Percentiles rank a stretch among this genome's conserved stretches.
These are phyloP conservation scores for Xylariaceae sp. DNA, from an alignment of 2,329 filamentous ascomycete genomes.

Conservation along the genomic window DNA sequence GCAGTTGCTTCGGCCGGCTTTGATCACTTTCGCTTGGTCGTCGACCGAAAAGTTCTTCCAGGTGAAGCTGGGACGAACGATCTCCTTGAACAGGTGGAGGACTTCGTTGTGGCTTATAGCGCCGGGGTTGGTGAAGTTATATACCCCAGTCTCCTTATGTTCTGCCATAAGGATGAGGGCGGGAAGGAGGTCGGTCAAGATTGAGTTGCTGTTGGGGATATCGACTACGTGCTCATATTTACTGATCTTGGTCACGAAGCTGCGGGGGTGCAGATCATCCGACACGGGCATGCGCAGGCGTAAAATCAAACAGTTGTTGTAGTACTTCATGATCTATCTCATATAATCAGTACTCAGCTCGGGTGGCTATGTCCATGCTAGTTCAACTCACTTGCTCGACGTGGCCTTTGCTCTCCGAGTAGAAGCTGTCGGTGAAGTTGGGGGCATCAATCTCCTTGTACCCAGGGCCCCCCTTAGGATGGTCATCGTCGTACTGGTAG, in stretches of 20 bases:
- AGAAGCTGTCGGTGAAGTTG: constrained; percentile 66
- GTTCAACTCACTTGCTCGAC: constrained; percentile 53
- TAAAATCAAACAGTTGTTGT: constrained; percentile 59
- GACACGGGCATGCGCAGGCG: constrained; percentile 67
- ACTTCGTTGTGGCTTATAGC: constrained; percentile 70
- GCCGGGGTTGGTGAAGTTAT: constrained; percentile 69
- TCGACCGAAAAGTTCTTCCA: constrained; percentile 66
- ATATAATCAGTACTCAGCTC: constrained; percentile 9
- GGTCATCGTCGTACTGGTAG: constrained; percentile 59
- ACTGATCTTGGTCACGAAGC: constrained; percentile 66
- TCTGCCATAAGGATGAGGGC: constrained; percentile 57
- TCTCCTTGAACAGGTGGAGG: constrained; percentile 57
- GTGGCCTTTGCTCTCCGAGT: constrained; percentile 62
- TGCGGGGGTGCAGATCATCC: constrained; percentile 62
- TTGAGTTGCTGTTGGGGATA: constrained; percentile 65
- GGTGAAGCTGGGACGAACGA: constrained; percentile 55
- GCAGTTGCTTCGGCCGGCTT: constrained; percentile 64
- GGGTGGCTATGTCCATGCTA: too few relatives aligned
- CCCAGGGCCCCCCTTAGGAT: constrained; percentile 56
- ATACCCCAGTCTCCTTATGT: constrained; percentile 58
- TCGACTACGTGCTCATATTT: constrained; percentile 63
- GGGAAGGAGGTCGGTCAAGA: constrained; percentile 61
- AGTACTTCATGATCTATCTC: constrained; percentile 56
- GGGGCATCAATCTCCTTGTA: constrained; percentile 59
- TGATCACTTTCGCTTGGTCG: constrained; percentile 64